Evolutionary conservation across 441 rosid species (phyloP), one percentile per base, ranked within the genome.

Genomic region (Eutrema salsugineum): DNA sequence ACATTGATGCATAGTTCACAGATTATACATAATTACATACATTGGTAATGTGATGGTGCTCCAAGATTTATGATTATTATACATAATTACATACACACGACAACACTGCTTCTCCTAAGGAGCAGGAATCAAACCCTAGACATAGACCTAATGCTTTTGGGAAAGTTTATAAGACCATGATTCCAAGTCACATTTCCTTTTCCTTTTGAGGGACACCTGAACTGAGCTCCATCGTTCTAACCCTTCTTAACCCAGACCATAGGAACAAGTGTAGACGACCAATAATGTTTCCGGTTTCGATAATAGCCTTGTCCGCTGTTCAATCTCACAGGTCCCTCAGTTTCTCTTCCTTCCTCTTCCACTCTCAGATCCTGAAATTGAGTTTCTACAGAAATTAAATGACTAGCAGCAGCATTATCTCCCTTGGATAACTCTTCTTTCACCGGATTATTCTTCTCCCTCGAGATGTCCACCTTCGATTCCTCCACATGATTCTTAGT

Each of bases 171-270:
- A n/a, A n/a, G n/a, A n/a, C n/a, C n/a, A n/a, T n/a, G n/a, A n/a
- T n/a, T n/a, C n/a, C n/a, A n/a, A n/a, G n/a, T n/a, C n/a, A n/a
- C n/a, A n/a, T n/a, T n/a, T n/a, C n/a, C n/a, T n/a, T n/a, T n/a
- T n/a, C n/a, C n/a, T n/a, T n/a, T n/a, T n/a, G n/a, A n/a, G n/a
- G n/a, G n/a, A n/a, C n/a, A n/a, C n/a, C n/a, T n/a, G n/a, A n/a
- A n/a, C n/a, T n/a, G n/a, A n/a, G 44, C 14, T 42, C 27, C 61
- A 24, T 30, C 8, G 17, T 32, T 49, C 2, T 32, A 36, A 1
- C 39, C 55, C 15, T 63, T 71, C 56, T 53, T 53, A 56, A 71
- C 70, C 76, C 76, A 71, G 20, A 63, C 69, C 76, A 54, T 54
- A 63, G 39, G 0, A 10, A n/a, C 48, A 65, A 36, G 48, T 36